Base-by-base conservation (phyloP, 495 filamentous ascomycete genomes). In the Podospora fimiseda region DNA sequence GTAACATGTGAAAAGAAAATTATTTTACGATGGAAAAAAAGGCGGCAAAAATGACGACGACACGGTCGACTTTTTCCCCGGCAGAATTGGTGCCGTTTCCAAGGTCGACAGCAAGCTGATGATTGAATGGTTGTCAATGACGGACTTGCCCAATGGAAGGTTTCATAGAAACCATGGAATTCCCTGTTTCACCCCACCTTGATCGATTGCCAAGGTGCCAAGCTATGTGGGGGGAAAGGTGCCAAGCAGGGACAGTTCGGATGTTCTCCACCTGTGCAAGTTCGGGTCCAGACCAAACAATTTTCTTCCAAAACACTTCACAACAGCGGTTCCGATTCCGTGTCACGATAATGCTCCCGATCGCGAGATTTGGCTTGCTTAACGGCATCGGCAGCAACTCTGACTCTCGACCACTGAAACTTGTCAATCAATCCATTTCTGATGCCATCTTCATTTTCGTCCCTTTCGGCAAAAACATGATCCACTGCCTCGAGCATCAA, bases 401-500 rank as follows among this genome's bases (percentile, higher is more conserved):
- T 52, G 8, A 63, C 61, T 11, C 55, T 52, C 15, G 46, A 46
- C 61, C 61, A 63, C 43, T 63, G 61, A 19, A 60, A 39, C 33
- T 43, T 55, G n/a, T 47, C 33, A 13, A 63, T 30, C 27, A 46
- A 14, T 14, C 19, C 42, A 43, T 42, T 48, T 13, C 22, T 46
- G 33, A n/a, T n/a, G 43, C 43, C 18, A 20, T 9, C 16, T n/a
- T 15, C 21, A 22, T 16, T 36, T 2, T 53, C 60, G 7, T 48
- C 68, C 68, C 84, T 46, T 19, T 56, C 56, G 27, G 56, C 60
- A 58, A 80, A 80, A 15, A 80, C 61, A 18, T 66, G 64, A 51
- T 78, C 71, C 42, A 78, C 64, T n/a, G 77, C 67, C 56, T 79
- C 77, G 14, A 79, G 60, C 30, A 65, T 60, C 11, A 75, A 58